phyloP scores from a whole-genome alignment of 1,139 yeast species.

The Petasospora fabianii region DNA sequence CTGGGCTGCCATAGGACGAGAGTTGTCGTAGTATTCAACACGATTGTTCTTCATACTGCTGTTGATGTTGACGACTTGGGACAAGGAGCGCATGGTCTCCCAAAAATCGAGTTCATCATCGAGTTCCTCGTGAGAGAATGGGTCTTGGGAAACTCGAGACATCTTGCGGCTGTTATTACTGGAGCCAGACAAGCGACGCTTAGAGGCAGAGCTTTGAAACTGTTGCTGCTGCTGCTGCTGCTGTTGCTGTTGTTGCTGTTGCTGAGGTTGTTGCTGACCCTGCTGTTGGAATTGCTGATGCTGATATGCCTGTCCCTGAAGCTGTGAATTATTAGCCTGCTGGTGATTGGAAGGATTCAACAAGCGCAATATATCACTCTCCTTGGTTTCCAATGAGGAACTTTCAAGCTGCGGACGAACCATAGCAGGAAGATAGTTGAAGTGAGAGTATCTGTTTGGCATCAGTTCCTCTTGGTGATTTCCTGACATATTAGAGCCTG shows the following conservation, averaged over 20 bases:
- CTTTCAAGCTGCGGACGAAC: slow-evolving; percentile 67
- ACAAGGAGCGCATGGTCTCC: slow-evolving; percentile 61
- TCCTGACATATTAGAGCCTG: slow-evolving; percentile 24
- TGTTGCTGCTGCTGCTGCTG: slow-evolving; percentile 6
- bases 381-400: slow-evolving; percentile 38
- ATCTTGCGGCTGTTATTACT: slow-evolving; percentile 16
- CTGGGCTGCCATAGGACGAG: not conserved
- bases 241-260: slow-evolving; percentile 4
- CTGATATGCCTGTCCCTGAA: slow-evolving; percentile 6
- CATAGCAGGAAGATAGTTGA: slow-evolving; percentile 67
- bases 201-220: slow-evolving; percentile 5
- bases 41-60: slow-evolving; percentile 19
- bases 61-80: slow-evolving; percentile 32
- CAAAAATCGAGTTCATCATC: slow-evolving; percentile 63
- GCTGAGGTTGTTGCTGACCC: not conserved
- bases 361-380: slow-evolving; percentile 41
- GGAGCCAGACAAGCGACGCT: slow-evolving; percentile 17
- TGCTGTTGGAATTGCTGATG: slow-evolving; percentile 4
- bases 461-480: slow-evolving; percentile 40
- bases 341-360: slow-evolving; percentile 32
- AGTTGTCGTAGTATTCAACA: slow-evolving; percentile 24
- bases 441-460: slow-evolving; percentile 60
- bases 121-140: slow-evolving; percentile 29
- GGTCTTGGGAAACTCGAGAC: slow-evolving; percentile 7
- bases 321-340: not conserved